Base-by-base conservation (phyloP, 192 early-diverging fungal species). In the Rhizophagus clarus region DNA sequence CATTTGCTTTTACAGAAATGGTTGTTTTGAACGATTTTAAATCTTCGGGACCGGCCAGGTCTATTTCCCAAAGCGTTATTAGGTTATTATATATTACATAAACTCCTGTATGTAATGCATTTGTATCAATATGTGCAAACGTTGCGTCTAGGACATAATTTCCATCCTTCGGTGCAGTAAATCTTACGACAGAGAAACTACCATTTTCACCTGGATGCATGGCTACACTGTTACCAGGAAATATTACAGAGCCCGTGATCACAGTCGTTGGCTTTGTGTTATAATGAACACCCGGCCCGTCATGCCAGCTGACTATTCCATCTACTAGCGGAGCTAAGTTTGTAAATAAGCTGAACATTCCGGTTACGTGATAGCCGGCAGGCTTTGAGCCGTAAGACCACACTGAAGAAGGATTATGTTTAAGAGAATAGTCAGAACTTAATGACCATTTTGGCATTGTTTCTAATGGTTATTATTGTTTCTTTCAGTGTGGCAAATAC, bases 41-140 rank as follows among this genome's bases (percentile, higher is more conserved):
- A 24, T 20, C 62, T 17, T n/a, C n/a, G 3, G 26, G 22, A 26
- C 62, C 62, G 1, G 6, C 2, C 26, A 64, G 2, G 5, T 64
- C 62, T 64, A 9, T 9, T 26, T 64, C 62, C 62, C 62, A 64
- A 0, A 64, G 62, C 24, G 24, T 26, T 8, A 7, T 0, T 7
- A 64, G 62, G n/a, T 64, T 64, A 64, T 64, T 64, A 9, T 64
- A 26, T 26, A 64, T 8, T 64, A 64, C 26, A 64, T 64, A 64
- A 64, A 24, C 22, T 64, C 62, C 62, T 64, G 62, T 64, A 26
- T 26, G 62, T 24, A 0, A 24, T 64, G 62, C 62, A 7, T 24
- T 20, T 0, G 0, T n/a, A 26, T 17, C 12, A 1, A 64, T 9
- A 1, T 64, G 62, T 7, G n/a, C 1, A 26, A 26, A 20, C 3